Percentiles rank a stretch among this genome's conserved stretches.
Evolutionary conservation across 2,329 filamentous ascomycete genomes (phyloP).

Genomic region (Colletotrichum siamense): DNA sequence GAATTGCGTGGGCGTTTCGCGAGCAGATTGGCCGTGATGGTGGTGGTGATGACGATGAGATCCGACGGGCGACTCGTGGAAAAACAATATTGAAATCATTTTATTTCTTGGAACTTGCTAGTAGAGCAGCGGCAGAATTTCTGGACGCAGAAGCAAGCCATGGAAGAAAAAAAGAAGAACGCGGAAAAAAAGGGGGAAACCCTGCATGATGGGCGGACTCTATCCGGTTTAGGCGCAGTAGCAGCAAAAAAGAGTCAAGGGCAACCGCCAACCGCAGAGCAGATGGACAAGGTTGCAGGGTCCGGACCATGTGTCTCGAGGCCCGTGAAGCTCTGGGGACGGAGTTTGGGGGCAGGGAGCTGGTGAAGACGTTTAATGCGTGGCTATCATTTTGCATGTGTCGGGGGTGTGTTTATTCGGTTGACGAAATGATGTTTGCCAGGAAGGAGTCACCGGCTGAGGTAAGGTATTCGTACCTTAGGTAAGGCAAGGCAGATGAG

Average conservation of each 20-base stretch:
- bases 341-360: not conserved
- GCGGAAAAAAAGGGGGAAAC: conserved; percentile 3
- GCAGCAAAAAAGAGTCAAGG: not conserved
- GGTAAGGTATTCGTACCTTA: not conserved
- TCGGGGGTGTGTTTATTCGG: not conserved
- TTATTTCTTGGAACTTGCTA: not conserved
- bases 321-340: not conserved
- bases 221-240: not conserved
- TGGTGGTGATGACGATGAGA: not conserved
- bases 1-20: not conserved
- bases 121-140: not conserved
- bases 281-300: not conserved
- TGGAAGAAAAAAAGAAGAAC: not conserved
- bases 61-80: not conserved
- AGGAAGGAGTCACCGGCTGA: not conserved
- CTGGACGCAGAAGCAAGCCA: not conserved
- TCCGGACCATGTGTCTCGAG: not conserved
- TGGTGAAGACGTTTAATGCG: not conserved
- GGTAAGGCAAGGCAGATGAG: not conserved
- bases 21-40: not conserved
- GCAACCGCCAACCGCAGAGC: not conserved
- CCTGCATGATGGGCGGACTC: not conserved
- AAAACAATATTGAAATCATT: not conserved
- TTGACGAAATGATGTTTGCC: not conserved
- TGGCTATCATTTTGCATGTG: not conserved